phyloP scores from a whole-genome alignment of 1,284 basidiomycete species.

The Tranzscheliella williamsii region DNA sequence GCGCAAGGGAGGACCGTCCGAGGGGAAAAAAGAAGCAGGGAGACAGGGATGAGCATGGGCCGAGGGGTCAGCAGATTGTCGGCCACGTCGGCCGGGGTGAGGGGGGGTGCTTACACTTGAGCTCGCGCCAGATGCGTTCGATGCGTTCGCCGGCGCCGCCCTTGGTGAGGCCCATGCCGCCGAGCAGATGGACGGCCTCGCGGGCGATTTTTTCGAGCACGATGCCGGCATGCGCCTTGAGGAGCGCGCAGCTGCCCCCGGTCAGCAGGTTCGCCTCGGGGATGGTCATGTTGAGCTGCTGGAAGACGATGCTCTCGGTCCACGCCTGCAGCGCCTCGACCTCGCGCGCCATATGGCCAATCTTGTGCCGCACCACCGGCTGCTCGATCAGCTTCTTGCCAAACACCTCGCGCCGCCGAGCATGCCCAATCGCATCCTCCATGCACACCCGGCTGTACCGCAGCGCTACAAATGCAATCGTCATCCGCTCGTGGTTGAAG shows the following conservation, averaged over 20 bases:
- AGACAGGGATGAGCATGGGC: background rate
- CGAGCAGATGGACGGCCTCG: constrained; percentile 43
- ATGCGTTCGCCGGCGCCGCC: constrained; percentile 50
- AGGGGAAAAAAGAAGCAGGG: background rate
- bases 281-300: constrained; percentile 36
- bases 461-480: constrained; percentile 43
- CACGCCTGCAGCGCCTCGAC: constrained; percentile 51
- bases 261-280: constrained; percentile 37
- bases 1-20: no score
- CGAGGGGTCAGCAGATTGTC: background rate
- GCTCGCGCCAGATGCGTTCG: constrained; percentile 47
- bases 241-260: constrained; percentile 43
- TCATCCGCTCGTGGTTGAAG: constrained; percentile 47
- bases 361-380: constrained; percentile 52
- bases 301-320: constrained; percentile 43
- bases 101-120: constrained; percentile 24
- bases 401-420: constrained; percentile 41
- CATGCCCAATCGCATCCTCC: constrained; percentile 45
- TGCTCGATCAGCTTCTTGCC: constrained; percentile 51
- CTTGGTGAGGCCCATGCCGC: constrained; percentile 50
- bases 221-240: constrained; percentile 54
- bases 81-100: background rate
- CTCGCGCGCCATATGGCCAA: constrained; percentile 52
- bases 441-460: constrained; percentile 43
- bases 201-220: constrained; percentile 43